phyloP scores from a whole-genome alignment of 805 yeast species.

The Isabelozyma rhagii region DNA sequence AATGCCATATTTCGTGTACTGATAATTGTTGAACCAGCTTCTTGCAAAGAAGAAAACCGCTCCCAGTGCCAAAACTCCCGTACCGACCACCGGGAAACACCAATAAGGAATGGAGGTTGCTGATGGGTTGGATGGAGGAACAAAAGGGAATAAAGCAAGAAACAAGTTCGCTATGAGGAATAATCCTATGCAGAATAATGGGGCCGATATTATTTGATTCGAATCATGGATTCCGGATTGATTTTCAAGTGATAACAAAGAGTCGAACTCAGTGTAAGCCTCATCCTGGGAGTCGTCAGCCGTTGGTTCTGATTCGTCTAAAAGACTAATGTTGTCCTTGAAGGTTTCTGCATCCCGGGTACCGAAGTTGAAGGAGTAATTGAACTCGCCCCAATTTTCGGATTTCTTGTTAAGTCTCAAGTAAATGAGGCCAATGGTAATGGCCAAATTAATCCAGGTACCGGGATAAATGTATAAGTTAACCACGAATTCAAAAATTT shows the following conservation, averaged over 20 bases:
- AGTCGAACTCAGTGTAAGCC: constrained; percentile 7
- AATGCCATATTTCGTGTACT: constrained; percentile 2
- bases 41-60: constrained; percentile 22
- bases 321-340: constrained; percentile 1
- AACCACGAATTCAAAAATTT: constrained; percentile 60
- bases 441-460: constrained; percentile 52
- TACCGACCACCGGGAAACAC: constrained; percentile 56
- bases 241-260: constrained; percentile 4
- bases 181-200: constrained; percentile 25
- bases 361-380: constrained; percentile 5
- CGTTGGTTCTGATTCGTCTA: constrained; percentile 1
- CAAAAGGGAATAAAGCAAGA: constrained; percentile 53
- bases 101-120: constrained; percentile 47
- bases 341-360: constrained; percentile 4
- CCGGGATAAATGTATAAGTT: constrained; percentile 64
- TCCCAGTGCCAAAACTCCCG: constrained; percentile 43
- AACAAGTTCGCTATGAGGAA: constrained; percentile 48
- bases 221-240: neutral
- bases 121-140: constrained; percentile 44
- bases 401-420: constrained; percentile 38
- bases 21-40: constrained; percentile 1
- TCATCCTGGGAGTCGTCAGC: constrained; percentile 12
- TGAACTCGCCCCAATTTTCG: constrained; percentile 40
- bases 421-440: constrained; percentile 52
- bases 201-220: constrained; percentile 20